Evolutionary conservation across 2,329 filamentous ascomycete species (phyloP), one percentile per base, ranked within the genome.

Genomic region (Cytospora mali): DNA sequence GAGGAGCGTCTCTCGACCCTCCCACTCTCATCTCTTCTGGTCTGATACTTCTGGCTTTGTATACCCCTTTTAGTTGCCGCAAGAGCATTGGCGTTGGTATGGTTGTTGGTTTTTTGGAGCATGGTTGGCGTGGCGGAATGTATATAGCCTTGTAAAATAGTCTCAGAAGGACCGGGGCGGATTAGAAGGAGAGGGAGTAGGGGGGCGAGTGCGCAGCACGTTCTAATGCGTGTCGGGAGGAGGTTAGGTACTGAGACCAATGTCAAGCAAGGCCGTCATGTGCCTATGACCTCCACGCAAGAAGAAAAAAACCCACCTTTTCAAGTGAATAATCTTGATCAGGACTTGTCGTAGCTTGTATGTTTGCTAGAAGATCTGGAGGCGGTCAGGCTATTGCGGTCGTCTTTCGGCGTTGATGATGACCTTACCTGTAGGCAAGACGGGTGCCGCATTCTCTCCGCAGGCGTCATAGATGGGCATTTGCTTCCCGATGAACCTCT

Each of bases 51-150:
- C 33, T 53, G 60, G 57, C 49, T 58, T 53, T 62, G 60, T 62
- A 62, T 58, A 57, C 49, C 54, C 21, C 29, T 55, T 55, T 62
- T 62, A 53, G 28, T 39, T 27, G 49, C 25, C 29, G 48, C 33
- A 52, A 33, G 48, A 62, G 60, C 60, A 50, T 62, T 53, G 60
- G 60, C 60, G 60, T 62, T 53, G 35, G 54, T 25, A n/a, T 57
- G 55, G 33, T 28, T 50, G 33, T 62, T 58, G 25, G 54, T 25
- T 39, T 23, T 55, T 35, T 33, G 31, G 42, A 55, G 55, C 18
- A 46, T 48, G 53, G 48, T 18, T 49, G 53, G 35, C 29, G n/a
- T 46, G 53, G 54, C 31, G 31, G 42, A 62, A 16, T 57, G 48
- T 52, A 53, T 57, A 62, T 48, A 57, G 25, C 31, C 48, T 57